Percentiles rank a stretch among this genome's conserved stretches.
Evolutionary conservation across 2,329 filamentous ascomycete genomes (phyloP).

Genomic region (Beauveria sp.): DNA sequence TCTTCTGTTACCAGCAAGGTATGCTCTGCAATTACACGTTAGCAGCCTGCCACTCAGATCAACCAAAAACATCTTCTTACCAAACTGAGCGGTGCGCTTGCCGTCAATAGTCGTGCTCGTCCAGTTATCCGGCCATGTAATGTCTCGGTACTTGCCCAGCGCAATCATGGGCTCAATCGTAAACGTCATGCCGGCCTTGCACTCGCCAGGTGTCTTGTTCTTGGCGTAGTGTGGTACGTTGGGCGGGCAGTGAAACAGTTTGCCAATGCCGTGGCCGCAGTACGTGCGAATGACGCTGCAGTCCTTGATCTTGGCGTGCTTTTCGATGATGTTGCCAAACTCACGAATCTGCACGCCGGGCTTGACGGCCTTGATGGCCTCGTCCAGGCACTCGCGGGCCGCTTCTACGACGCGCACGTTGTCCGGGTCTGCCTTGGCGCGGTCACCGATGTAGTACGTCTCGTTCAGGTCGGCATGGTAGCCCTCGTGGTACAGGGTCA

Average conservation of each 20-base stretch:
- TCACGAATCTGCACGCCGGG: slow-evolving; percentile 89
- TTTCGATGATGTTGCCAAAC: slow-evolving; percentile 91
- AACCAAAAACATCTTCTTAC: slow-evolving; percentile 40
- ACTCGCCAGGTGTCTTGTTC: slow-evolving; percentile 93
- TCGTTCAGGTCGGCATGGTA: slow-evolving; percentile 97
- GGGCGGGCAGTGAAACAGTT: slow-evolving; percentile 84
- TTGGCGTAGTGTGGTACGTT: slow-evolving; percentile 97
- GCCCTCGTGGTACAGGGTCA: slow-evolving; percentile 87
- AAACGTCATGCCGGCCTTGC: slow-evolving; percentile 96
- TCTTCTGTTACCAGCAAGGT: slow-evolving; percentile 76
- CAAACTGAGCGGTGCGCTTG: slow-evolving; percentile 85
- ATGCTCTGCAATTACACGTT: slow-evolving; percentile 49
- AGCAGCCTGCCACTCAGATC: slow-evolving; percentile 12
- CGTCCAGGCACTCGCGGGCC: slow-evolving; percentile 80
- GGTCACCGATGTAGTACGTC: slow-evolving; percentile 95
- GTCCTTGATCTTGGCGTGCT: slow-evolving; percentile 75
- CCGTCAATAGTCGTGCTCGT: slow-evolving; percentile 91
- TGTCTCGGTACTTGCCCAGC: slow-evolving; percentile 80
- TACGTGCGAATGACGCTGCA: slow-evolving; percentile 95
- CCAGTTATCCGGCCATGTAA: slow-evolving; percentile 99
- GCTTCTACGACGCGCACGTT: slow-evolving; percentile 86
- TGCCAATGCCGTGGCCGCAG: slow-evolving; percentile 92
- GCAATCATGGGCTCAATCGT: slow-evolving; percentile 99
- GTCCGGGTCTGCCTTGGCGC: slow-evolving; percentile 75
- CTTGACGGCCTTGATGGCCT: slow-evolving; percentile 86